Base-by-base conservation (phyloP, 2,329 filamentous ascomycete species). In the Pseudocercospora eumusae region DNA sequence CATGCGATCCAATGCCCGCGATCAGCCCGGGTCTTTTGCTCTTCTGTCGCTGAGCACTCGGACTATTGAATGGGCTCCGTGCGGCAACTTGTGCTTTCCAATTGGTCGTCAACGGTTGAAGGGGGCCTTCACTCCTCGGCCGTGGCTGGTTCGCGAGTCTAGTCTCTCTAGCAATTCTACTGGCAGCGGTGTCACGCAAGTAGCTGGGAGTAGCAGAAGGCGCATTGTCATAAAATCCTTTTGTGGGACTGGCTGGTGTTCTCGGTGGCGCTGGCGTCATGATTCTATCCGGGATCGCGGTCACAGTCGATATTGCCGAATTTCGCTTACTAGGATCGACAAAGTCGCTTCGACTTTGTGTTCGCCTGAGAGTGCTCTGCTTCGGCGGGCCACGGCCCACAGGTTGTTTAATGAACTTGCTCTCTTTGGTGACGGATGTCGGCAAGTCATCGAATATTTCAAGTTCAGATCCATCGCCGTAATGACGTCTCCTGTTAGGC, bases 401-500 rank as follows among this genome's bases (percentile, higher is more conserved):
- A 2, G 95, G 93, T 69, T 90, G 87, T 75, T 93, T 96, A 64
- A 92, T 82, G 72, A 86, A 99, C 70, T 86, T 90, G 65, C 87
- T 92, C 77, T 99, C 95, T 13, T 86, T 84, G 63, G 89, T 86
- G 11, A 84, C 86, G 15, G 93, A 97, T 0, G 93, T 98, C 1
- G 93, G 93, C 60, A 99, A 80, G 76, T 99, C 95, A 74, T 99
- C 95, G 74, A 99, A 98, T 2, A 85, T 87, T 69, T 98, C 93
- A 33, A 99, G 82, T 76, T 99, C 95, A 63, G 89, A 90, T 15
- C 95, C 95, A 75, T 97, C 92, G 11, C 95, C 95, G 78, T 96
- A 99, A 70, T 91, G 86, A 50, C 87, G 84, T 63, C 82, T 81
- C 44, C 86, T 83, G 36, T 85, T 82, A 2, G 92, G 92, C 74